Evolutionary conservation across 225 moss, liverwort and hornwort genomes (phyloP).

Genomic region (Asterella californica): DNA sequence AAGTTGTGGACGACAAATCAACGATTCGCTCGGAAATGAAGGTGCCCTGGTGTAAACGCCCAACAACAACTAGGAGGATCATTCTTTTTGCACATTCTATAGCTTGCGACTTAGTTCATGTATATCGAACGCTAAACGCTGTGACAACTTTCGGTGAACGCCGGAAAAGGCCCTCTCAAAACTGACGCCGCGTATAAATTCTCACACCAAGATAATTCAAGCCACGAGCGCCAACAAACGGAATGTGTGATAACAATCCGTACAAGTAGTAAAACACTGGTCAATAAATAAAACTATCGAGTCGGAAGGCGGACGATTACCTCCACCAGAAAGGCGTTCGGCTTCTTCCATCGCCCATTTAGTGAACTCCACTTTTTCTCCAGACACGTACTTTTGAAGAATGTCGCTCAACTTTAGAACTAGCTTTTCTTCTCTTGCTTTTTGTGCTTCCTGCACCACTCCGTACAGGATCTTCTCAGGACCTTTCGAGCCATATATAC

Average conservation of each 20-base stretch:
- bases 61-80: not conserved
- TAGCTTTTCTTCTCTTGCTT: constrained; percentile 58
- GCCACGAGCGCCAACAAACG: not conserved
- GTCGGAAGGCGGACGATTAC: constrained; percentile 32
- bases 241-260: not conserved
- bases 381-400: constrained; percentile 48
- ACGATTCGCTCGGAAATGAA: not conserved
- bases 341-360: constrained; percentile 60
- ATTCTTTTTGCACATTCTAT: not conserved
- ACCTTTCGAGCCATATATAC: too few species aligned
- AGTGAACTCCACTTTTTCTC: constrained; percentile 43
- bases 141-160: too few species aligned
- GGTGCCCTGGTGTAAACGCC: not conserved
- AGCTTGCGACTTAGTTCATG: not conserved
- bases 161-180: too few species aligned
- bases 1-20: not conserved
- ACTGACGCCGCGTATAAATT: not conserved
- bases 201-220: not conserved
- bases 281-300: not conserved
- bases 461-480: too few species aligned
- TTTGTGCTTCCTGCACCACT: constrained; percentile 58
- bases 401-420: constrained; percentile 46
- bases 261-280: not conserved
- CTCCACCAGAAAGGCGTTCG: constrained; percentile 63
- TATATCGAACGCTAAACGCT: too few species aligned